A percentile compares a stretch with the other conserved stretches of the same genome.
Evolutionary conservation across 345 rosid species (phyloP).

Genomic region (Balakata baccata): DNA sequence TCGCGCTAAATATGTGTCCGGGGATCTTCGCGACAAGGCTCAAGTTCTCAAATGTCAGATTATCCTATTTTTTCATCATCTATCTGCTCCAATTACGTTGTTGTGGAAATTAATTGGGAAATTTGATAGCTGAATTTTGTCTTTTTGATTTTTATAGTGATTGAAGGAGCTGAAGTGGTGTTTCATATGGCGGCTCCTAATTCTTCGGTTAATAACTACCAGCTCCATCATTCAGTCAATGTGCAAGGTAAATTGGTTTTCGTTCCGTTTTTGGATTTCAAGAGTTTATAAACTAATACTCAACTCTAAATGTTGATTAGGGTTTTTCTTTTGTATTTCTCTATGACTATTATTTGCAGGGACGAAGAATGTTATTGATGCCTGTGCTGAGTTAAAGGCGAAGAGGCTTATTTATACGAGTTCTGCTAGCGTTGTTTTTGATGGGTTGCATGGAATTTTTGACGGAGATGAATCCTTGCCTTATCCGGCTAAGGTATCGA

Average conservation of each 20-base stretch:
- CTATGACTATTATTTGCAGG: constrained; percentile 35
- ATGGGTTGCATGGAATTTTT: constrained; percentile 61
- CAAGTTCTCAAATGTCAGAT: constrained; percentile 68
- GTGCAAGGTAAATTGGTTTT: constrained; percentile 51
- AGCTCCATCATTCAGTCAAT: constrained; percentile 87
- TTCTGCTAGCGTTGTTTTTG: constrained; percentile 91
- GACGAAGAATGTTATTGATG: constrained; percentile 78
- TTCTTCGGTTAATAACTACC: constrained; percentile 70
- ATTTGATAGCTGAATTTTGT: not conserved
- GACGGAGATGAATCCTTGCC: constrained; percentile 73
- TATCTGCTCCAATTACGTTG: not conserved
- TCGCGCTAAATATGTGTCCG: constrained; percentile 49
- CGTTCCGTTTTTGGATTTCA: not conserved
- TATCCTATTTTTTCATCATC: not conserved
- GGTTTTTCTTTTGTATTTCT: not conserved
- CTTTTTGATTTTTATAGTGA: constrained; percentile 39
- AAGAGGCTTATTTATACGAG: constrained; percentile 92
- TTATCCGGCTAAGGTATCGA: constrained; percentile 56
- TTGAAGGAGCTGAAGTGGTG: constrained; percentile 73
- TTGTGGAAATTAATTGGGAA: not conserved
- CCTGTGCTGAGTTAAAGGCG: constrained; percentile 67
- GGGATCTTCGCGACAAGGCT: constrained; percentile 73
- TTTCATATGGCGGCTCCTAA: constrained; percentile 98
- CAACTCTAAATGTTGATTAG: not conserved
- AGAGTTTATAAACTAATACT: not conserved